Conservation (phyloP, 306 rosid genomes). For the Inga oerstediana region DNA sequence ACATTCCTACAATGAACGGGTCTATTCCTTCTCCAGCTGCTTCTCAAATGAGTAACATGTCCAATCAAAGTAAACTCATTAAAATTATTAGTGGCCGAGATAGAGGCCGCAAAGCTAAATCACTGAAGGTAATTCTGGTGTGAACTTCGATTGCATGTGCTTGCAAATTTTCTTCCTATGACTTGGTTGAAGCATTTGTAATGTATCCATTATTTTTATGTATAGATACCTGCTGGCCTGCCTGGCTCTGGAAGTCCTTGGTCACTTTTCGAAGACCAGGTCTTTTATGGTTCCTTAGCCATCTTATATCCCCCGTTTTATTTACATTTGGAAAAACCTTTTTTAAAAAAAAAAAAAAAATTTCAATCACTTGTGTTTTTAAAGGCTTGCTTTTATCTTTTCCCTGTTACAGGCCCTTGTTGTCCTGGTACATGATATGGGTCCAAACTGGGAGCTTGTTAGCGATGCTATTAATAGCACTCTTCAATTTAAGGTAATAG, state of each 20-base stretch:
- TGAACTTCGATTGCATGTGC: slow-evolving; percentile 17
- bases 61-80: slow-evolving; percentile 80
- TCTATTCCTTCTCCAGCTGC: slow-evolving; percentile 96
- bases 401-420: slow-evolving; percentile 78
- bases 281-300: slow-evolving; percentile 31
- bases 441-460: slow-evolving; percentile 98
- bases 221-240: slow-evolving; percentile 74
- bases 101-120: slow-evolving; percentile 75
- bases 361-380: not conserved
- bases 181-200: slow-evolving; percentile 23
- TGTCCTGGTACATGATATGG: slow-evolving; percentile 99
- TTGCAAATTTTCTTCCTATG: slow-evolving; percentile 22
- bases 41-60: slow-evolving; percentile 91
- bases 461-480: slow-evolving; percentile 92
- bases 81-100: slow-evolving; percentile 91
- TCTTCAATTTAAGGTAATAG: slow-evolving; percentile 81
- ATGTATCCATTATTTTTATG: slow-evolving; percentile 2
- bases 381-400: slow-evolving; percentile 26
- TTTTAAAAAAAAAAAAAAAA: not conserved
- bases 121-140: slow-evolving; percentile 67
- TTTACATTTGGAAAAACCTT: slow-evolving; percentile 5
- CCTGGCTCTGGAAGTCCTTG: slow-evolving; percentile 88
- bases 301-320: not conserved
- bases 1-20: slow-evolving; percentile 62
- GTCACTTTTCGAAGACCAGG: slow-evolving; percentile 97